A percentile compares a stretch with the other conserved stretches of the same genome.
These are phyloP conservation scores for Gentiana dahurica DNA, from an alignment of 257 asterid genomes.

Conservation along the genomic window DNA sequence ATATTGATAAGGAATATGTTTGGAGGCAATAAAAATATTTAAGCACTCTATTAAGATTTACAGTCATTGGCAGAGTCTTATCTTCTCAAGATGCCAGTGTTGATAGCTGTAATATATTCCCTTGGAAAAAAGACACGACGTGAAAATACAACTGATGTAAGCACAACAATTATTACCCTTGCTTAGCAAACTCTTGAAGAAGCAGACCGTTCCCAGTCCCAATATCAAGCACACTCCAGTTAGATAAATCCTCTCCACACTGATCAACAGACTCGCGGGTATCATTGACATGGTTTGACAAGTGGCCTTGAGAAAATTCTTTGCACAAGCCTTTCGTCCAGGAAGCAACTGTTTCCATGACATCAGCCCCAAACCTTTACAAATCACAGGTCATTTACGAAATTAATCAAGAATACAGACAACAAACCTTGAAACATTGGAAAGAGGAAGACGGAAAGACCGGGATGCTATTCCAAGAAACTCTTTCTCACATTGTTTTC, in stretches of 20 bases:
- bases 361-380: slow-evolving; percentile 89
- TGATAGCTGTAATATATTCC: neutral
- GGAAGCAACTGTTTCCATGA: slow-evolving; percentile 78
- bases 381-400: neutral
- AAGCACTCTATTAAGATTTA: no score
- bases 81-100: no score
- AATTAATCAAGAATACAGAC: neutral
- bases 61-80: no score
- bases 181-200: slow-evolving; percentile 91
- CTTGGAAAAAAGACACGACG: neutral
- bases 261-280: slow-evolving; percentile 40
- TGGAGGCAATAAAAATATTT: neutral
- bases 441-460: neutral
- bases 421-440: neutral
- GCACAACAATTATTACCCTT: slow-evolving; percentile 43
- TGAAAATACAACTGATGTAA: neutral
- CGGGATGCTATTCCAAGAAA: neutral
- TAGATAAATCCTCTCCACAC: slow-evolving; percentile 50
- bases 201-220: slow-evolving; percentile 98
- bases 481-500: neutral
- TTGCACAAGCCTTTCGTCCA: slow-evolving; percentile 82
- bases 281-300: slow-evolving; percentile 46
- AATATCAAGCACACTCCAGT: slow-evolving; percentile 85
- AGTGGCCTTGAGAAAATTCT: slow-evolving; percentile 54
- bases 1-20: neutral